A percentile compares a stretch with the other conserved stretches of the same genome.
phyloP scores from a whole-genome alignment of 768 basidiomycete genomes.

The Suillus lakei region DNA sequence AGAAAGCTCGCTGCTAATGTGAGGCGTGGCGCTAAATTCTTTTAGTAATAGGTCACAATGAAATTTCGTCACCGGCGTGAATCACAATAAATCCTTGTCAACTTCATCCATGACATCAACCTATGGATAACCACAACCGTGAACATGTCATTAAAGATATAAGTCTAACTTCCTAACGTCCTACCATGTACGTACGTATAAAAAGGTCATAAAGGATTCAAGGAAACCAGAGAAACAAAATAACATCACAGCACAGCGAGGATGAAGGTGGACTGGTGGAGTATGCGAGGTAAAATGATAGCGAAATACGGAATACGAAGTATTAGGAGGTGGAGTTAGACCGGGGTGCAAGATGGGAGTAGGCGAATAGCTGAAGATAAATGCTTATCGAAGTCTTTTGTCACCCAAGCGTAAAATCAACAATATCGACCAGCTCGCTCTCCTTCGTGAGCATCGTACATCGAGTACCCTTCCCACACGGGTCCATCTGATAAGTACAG shows the following conservation, averaged over 20 bases:
- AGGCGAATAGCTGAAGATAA: constrained; percentile 8
- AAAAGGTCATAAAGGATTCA: constrained; percentile 13
- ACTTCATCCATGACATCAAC: background rate
- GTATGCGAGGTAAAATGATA: constrained; percentile 8
- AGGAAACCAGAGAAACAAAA: constrained; percentile 5
- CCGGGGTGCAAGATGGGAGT: constrained; percentile 1
- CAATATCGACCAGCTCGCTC: constrained; percentile 2
- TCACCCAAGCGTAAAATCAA: constrained; percentile 6
- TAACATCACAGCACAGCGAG: constrained; percentile 8
- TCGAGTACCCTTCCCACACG: constrained; percentile 2
- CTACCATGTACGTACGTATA: constrained; percentile 12
- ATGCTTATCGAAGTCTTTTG: constrained; percentile 7
- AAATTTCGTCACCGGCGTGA: background rate
- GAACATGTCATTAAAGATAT: constrained; percentile 13
- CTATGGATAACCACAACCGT: background rate
- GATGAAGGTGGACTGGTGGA: background rate
- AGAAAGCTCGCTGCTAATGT: no score
- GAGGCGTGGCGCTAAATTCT: no score
- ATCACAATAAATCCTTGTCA: no score
- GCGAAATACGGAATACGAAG: constrained; percentile 7
- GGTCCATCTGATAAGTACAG: constrained; percentile 2
- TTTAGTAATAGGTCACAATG: no score
- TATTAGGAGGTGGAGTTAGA: constrained; percentile 3
- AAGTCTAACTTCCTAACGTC: constrained; percentile 11
- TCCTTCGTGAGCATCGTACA: constrained; percentile 12